Percentiles rank a stretch among this genome's conserved stretches.
These are phyloP conservation scores for Beta lomatogona DNA, from an alignment of 179 eudicot species.

Conservation along the genomic window DNA sequence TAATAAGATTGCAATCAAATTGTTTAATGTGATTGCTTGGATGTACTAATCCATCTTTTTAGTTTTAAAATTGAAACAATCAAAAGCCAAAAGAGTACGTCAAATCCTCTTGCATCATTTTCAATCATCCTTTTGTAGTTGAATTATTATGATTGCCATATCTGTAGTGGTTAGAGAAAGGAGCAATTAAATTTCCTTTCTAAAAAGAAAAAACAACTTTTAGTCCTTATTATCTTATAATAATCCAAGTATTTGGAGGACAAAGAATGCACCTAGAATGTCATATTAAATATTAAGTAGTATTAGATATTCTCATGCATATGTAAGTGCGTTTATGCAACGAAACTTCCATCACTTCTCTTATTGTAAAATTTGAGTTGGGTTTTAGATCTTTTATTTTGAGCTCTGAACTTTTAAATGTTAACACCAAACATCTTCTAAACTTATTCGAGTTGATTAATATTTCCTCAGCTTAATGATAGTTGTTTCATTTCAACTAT, in stretches of 20 bases:
- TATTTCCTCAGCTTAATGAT: too few relatives aligned
- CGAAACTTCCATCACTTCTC: too few relatives aligned
- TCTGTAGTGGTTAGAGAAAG: conserved; percentile 6
- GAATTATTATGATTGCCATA: conserved; percentile 19
- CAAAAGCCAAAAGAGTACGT: conserved; percentile 12
- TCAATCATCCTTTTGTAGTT: conserved; percentile 17
- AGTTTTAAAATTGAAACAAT: neutral
- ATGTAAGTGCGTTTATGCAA: too few relatives aligned
- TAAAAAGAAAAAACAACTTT: neutral
- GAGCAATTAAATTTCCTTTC: neutral
- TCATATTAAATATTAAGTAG: neutral
- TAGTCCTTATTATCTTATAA: neutral
- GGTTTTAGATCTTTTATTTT: too few relatives aligned
- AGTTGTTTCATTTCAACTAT: too few relatives aligned
- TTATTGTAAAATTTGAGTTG: too few relatives aligned
- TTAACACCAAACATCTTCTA: too few relatives aligned
- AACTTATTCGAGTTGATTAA: too few relatives aligned
- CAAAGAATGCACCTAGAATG: neutral
- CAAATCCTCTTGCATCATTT: conserved; percentile 26
- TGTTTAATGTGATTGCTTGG: conserved; percentile 24
- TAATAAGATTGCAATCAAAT: conserved; percentile 19
- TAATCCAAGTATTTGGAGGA: neutral
- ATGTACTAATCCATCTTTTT: conserved; percentile 8
- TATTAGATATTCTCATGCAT: neutral
- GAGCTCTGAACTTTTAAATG: too few relatives aligned